Base-by-base conservation (phyloP, 2,329 filamentous ascomycete species). In the Xylariaceae sp. region DNA sequence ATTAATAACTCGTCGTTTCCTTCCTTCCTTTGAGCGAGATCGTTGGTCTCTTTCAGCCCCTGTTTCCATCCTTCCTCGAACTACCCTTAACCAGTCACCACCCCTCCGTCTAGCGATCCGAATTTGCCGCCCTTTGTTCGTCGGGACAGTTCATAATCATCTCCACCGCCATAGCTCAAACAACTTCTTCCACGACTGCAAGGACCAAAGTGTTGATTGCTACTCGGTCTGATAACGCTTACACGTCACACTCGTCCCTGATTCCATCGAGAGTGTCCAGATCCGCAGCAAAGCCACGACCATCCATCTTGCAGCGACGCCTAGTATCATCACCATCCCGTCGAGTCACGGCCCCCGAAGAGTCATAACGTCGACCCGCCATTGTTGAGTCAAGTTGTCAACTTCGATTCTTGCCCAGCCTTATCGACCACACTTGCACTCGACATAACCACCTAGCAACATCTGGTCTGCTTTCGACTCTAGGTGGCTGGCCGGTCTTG, bases 281-380 rank as follows among this genome's bases (percentile, higher is more conserved):
- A 63, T 70, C 68, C 65, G 68, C 67, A 63, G 54, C 50, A 56
- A 55, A 57, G 50, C 61, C 50, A 57, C 65, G 55, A 59, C 62
- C 57, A 65, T 64, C 62, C 57, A 65, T 64, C 58, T 64, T 63
- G 61, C 50, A 62, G 57, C 59, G 52, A 57, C 62, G 52, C 56
- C 63, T 44, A 60, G 56, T 56, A 59, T 52, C 52, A 60, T 45
- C 54, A 59, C 56, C 52, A 48, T 55, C 49, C 57, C 48, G 63
- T 63, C 55, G 51, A 64, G 52, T n/a, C 60, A 62, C 65, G 64
- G 56, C 50, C 57, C 23, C 60, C 57, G 71, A 76, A 75, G 78
- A 81, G 77, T 80, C 73, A 79, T 73, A 75, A 77, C 74, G 67
- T 74, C 72, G 70, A 69, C 73, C 73, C 75, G 69, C 74, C 75